A percentile compares a stretch with the other conserved stretches of the same genome.
Conservation (phyloP, 495 filamentous ascomycete species). For the Letharia columbiana region DNA sequence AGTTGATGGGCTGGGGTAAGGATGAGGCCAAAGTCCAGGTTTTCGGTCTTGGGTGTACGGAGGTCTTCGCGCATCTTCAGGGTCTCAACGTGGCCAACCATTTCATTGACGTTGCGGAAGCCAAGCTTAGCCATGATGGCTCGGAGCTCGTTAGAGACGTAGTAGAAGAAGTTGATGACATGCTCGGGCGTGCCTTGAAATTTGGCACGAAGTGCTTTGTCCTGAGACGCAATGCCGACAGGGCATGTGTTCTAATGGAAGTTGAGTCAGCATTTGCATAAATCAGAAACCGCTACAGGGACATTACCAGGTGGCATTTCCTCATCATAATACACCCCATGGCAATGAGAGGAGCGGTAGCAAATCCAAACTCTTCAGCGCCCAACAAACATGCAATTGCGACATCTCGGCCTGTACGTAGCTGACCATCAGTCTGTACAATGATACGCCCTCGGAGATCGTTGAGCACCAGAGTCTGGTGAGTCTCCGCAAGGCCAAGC, state of each 20-base stretch:
- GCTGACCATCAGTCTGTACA: conserved; percentile 95
- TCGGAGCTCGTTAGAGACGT: conserved; percentile 92
- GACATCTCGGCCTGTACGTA: conserved; percentile 89
- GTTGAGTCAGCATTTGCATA: conserved; percentile 7
- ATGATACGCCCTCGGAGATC: conserved; percentile 94
- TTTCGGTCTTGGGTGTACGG: conserved; percentile 78
- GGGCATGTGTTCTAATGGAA: conserved; percentile 67
- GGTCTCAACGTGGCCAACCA: conserved; percentile 89
- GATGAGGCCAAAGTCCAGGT: conserved; percentile 91
- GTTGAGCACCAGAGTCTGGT: conserved; percentile 97
- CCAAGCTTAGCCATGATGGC: conserved; percentile 98
- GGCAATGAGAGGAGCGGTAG: conserved; percentile 93
- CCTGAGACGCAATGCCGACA: conserved; percentile 95
- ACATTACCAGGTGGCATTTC: conserved; percentile 42
- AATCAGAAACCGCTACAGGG: background rate
- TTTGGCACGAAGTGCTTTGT: conserved; percentile 89
- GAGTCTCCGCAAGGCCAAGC: conserved; percentile 93
- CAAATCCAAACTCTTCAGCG: conserved; percentile 97
- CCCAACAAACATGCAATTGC: conserved; percentile 94
- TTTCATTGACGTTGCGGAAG: conserved; percentile 93
- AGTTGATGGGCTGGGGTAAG: conserved; percentile 94
- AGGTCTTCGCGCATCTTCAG: conserved; percentile 85
- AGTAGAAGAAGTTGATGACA: conserved; percentile 99
- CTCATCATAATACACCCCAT: conserved; percentile 98
- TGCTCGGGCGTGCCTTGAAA: conserved; percentile 93